These are phyloP conservation scores for Trichoderma asperelloides DNA, from an alignment of 495 filamentous ascomycete genomes.

Conservation along the genomic window DNA sequence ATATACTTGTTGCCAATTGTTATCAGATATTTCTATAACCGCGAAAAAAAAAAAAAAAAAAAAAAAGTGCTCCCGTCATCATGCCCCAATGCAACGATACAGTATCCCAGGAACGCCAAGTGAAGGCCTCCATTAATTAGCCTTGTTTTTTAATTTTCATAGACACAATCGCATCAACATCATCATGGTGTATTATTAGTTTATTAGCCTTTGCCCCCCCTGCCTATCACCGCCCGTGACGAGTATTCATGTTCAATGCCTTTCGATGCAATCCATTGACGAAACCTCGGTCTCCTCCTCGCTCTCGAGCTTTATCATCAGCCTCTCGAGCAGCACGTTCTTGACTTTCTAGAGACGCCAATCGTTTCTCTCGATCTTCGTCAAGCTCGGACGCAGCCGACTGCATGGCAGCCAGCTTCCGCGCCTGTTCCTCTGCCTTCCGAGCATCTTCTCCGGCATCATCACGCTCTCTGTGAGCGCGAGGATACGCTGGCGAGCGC, in stretches of 20 bases:
- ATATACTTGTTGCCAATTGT: neutral
- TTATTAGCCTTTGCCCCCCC: constrained; percentile 26
- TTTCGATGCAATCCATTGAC: constrained; percentile 49
- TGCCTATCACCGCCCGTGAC: constrained; percentile 33
- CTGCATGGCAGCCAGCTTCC: constrained; percentile 82
- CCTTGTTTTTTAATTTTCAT: neutral
- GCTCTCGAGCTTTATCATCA: constrained; percentile 51
- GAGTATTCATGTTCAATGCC: constrained; percentile 46
- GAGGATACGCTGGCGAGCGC: constrained; percentile 23
- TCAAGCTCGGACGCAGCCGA: constrained; percentile 73
- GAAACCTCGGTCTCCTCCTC: constrained; percentile 55
- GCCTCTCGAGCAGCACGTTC: constrained; percentile 56
- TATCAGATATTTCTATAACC: neutral
- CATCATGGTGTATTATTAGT: neutral
- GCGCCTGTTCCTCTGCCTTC: constrained; percentile 43
- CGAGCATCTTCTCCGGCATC: constrained; percentile 18
- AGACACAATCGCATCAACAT: neutral
- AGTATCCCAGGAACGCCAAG: no score
- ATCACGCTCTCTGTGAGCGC: constrained; percentile 15
- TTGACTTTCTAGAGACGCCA: constrained; percentile 55
- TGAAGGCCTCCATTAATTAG: neutral
- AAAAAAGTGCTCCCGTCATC: no score
- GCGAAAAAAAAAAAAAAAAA: no score
- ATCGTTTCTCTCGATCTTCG: constrained; percentile 57
- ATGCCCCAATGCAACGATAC: no score